phyloP scores from a whole-genome alignment of 164 flowering plant species.

The Echeveria elegans region DNA sequence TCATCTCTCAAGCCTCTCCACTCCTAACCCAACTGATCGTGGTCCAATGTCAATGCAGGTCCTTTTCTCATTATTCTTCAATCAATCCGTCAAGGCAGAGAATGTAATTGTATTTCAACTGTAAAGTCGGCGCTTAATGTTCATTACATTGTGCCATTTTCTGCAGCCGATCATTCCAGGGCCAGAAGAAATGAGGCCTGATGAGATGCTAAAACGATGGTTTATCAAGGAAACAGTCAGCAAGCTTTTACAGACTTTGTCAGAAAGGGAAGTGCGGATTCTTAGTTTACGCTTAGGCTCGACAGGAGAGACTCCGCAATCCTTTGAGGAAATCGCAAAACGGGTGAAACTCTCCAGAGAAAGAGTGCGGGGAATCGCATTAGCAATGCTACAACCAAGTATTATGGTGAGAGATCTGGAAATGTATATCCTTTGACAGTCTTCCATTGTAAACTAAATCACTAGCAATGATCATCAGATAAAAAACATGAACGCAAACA shows the following conservation, averaged over 20 bases:
- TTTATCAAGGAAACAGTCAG: conserved; percentile 28
- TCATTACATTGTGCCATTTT: background rate
- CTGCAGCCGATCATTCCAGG: conserved; percentile 47
- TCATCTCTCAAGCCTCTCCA: conserved; percentile 11
- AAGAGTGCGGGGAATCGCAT: conserved; percentile 37
- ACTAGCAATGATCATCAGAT: too few species aligned
- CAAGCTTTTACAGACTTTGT: conserved; percentile 25
- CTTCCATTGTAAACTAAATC: background rate
- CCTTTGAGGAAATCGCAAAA: conserved; percentile 48
- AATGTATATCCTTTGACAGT: conserved; percentile 2
- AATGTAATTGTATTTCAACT: too few species aligned
- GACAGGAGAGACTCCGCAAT: conserved; percentile 32
- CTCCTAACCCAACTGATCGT: conserved; percentile 31
- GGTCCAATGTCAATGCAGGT: conserved; percentile 50
- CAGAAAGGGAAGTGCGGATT: conserved; percentile 32
- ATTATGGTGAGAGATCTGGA: conserved; percentile 13
- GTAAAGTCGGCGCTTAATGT: background rate
- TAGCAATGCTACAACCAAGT: conserved; percentile 26
- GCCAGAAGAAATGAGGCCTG: conserved; percentile 42
- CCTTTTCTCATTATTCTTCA: conserved; percentile 6
- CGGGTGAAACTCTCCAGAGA: conserved; percentile 45
- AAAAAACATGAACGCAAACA: too few species aligned
- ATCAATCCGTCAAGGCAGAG: background rate
- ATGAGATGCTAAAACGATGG: conserved; percentile 30
- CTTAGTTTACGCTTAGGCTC: conserved; percentile 30